Evolutionary conservation across 2,329 filamentous ascomycete genomes (phyloP).

Genomic region (Nectriaceae sp.): DNA sequence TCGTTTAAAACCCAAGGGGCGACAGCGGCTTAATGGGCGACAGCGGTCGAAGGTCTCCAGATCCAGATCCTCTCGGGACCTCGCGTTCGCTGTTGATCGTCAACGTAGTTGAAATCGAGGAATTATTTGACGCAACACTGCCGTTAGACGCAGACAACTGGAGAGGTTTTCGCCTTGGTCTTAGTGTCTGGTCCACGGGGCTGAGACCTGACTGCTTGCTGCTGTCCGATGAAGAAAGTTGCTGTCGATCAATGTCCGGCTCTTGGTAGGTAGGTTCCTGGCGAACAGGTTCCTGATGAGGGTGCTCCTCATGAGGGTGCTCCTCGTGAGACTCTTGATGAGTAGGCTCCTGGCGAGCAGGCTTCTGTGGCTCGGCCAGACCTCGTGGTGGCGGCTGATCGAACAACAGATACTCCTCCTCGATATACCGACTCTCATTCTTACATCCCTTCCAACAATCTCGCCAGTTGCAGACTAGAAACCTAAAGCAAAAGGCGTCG

Average conservation of each 20-base stretch:
- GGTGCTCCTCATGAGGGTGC: not conserved
- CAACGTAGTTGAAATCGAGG: conserved; percentile 47
- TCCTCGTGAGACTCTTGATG: conserved; percentile 3
- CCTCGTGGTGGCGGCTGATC: conserved; percentile 58
- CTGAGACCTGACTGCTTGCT: conserved; percentile 50
- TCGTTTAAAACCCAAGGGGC: conserved; percentile 56
- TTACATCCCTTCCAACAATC: conserved; percentile 97
- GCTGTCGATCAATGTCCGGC: conserved; percentile 23
- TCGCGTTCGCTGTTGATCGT: conserved; percentile 45
- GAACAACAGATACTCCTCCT: conserved; percentile 65
- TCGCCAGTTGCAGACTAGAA: conserved; percentile 92
- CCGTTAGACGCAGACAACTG: conserved; percentile 44
- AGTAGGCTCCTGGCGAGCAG: conserved; percentile 24
- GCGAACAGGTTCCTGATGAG: too few relatives aligned
- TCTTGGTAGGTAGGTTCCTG: conserved; percentile 18
- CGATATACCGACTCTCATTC: conserved; percentile 79
- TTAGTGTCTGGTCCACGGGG: conserved; percentile 22
- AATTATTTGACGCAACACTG: conserved; percentile 44
- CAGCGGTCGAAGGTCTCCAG: conserved; percentile 55
- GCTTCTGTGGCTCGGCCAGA: conserved; percentile 39
- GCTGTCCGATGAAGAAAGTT: conserved; percentile 64
- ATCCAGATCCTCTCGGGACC: conserved; percentile 13
- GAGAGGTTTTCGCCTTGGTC: conserved; percentile 47
- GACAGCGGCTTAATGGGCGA: conserved; percentile 69
- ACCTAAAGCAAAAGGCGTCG: conserved; percentile 92